These are phyloP conservation scores for Aspergillus sp. DNA, from an alignment of 2,329 filamentous ascomycete genomes.

Conservation along the genomic window DNA sequence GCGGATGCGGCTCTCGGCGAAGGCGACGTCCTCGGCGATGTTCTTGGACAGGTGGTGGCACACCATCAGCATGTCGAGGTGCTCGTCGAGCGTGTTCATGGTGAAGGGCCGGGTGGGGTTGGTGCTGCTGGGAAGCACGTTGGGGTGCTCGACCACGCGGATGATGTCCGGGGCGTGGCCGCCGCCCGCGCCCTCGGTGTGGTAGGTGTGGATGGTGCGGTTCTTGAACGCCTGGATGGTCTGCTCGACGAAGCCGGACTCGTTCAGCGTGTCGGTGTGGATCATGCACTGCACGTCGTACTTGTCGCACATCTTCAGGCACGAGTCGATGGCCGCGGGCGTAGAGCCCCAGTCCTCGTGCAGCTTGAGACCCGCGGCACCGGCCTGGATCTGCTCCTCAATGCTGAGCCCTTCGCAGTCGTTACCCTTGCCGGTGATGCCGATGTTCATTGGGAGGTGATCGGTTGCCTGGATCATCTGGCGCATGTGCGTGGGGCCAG, in stretches of 20 bases:
- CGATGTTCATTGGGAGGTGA: conserved; percentile 76
- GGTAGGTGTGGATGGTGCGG: conserved; percentile 92
- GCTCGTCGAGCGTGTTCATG: conserved; percentile 88
- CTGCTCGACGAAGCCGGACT: conserved; percentile 94
- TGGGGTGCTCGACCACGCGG: conserved; percentile 80
- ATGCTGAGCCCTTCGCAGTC: conserved; percentile 71
- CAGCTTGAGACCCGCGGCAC: conserved; percentile 85
- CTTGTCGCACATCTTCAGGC: conserved; percentile 81
- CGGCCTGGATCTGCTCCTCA: conserved; percentile 76
- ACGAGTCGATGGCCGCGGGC: conserved; percentile 86
- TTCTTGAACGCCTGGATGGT: conserved; percentile 82
- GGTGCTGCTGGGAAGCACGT: conserved; percentile 86
- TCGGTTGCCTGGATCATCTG: conserved; percentile 91
- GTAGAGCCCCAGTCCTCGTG: conserved; percentile 97
- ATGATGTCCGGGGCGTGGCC: conserved; percentile 97
- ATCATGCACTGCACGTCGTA: conserved; percentile 91
- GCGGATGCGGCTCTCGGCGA: conserved; percentile 90
- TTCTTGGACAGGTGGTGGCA: conserved; percentile 92
- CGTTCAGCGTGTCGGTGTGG: conserved; percentile 94
- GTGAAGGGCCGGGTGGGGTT: conserved; percentile 93
- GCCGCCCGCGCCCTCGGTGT: conserved; percentile 92
- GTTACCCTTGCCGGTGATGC: conserved; percentile 92
- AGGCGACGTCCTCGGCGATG: conserved; percentile 93
- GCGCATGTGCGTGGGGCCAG: conserved; percentile 75
- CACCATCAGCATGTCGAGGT: conserved; percentile 98